These are phyloP conservation scores for Lactarius deliciosus DNA, from an alignment of 768 basidiomycete genomes.

Conservation along the genomic window DNA sequence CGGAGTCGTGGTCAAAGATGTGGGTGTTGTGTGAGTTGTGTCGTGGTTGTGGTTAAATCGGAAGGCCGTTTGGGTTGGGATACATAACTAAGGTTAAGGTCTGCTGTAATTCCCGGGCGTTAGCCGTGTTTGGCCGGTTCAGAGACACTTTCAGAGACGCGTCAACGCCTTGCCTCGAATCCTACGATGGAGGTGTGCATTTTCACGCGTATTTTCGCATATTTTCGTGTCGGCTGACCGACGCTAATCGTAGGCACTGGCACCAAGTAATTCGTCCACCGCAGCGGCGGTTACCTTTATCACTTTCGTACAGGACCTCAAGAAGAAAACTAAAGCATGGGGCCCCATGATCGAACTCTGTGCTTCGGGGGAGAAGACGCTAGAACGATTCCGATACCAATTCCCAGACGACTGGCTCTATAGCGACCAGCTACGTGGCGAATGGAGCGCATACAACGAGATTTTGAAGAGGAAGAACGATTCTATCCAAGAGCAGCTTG, in stretches of 20 bases:
- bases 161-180: conserved; percentile 26
- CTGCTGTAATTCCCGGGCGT: conserved; percentile 5
- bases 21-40: not conserved
- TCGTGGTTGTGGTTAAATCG: not conserved
- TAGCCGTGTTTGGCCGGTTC: conserved; percentile 15
- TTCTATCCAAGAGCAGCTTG: conserved; percentile 96
- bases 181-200: conserved; percentile 38
- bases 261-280: conserved; percentile 86
- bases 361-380: conserved; percentile 92
- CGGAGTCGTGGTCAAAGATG: not conserved
- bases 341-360: conserved; percentile 94
- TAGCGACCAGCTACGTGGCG: conserved; percentile 93
- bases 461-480: conserved; percentile 97
- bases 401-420: conserved; percentile 98
- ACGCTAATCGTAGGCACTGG: conserved; percentile 40
- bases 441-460: conserved; percentile 99
- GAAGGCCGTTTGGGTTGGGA: not conserved
- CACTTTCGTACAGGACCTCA: conserved; percentile 98
- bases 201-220: conserved; percentile 9
- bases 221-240: conserved; percentile 10
- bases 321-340: conserved; percentile 96
- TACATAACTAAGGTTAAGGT: conserved; percentile 20
- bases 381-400: conserved; percentile 95
- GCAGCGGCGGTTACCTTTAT: conserved; percentile 98
- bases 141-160: conserved; percentile 26